Conservation (phyloP, 1,139 yeast species). For the Geotrichum aggregatum region DNA sequence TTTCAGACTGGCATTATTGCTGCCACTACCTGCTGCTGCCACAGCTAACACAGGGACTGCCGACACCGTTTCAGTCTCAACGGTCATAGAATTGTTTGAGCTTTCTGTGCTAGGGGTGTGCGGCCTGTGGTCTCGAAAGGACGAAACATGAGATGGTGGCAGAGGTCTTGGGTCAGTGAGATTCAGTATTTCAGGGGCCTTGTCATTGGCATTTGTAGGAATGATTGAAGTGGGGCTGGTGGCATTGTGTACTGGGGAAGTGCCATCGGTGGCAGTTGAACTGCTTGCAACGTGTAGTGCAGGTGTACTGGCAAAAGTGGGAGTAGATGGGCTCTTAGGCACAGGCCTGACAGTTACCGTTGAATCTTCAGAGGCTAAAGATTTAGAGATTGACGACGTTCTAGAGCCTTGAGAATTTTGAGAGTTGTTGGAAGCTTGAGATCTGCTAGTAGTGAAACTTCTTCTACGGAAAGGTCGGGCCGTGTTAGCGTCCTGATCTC, state of each 20-base stretch:
- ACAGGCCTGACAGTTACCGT: background rate
- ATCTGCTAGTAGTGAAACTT: background rate
- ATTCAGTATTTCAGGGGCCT: background rate
- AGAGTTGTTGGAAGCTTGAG: background rate
- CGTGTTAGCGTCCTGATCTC: background rate
- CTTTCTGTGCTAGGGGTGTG: background rate
- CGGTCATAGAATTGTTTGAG: constrained; percentile 34
- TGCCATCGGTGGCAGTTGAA: background rate
- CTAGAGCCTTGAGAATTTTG: background rate
- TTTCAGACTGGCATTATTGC: constrained; percentile 23
- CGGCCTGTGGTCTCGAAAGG: background rate
- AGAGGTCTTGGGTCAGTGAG: background rate
- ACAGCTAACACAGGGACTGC: constrained; percentile 39
- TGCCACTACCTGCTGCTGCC: constrained; percentile 26
- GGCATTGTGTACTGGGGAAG: background rate
- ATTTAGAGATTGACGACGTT: background rate
- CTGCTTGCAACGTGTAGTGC: background rate
- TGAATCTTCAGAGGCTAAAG: background rate
- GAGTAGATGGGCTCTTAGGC: background rate
- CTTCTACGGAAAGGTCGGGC: background rate
- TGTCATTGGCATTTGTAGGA: background rate
- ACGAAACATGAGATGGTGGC: background rate
- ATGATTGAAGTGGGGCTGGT: background rate
- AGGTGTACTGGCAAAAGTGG: background rate
- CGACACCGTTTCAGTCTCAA: constrained; percentile 44